phyloP scores from a whole-genome alignment of 2,329 filamentous ascomycete genomes.

The Domatiomyces globalis region DNA sequence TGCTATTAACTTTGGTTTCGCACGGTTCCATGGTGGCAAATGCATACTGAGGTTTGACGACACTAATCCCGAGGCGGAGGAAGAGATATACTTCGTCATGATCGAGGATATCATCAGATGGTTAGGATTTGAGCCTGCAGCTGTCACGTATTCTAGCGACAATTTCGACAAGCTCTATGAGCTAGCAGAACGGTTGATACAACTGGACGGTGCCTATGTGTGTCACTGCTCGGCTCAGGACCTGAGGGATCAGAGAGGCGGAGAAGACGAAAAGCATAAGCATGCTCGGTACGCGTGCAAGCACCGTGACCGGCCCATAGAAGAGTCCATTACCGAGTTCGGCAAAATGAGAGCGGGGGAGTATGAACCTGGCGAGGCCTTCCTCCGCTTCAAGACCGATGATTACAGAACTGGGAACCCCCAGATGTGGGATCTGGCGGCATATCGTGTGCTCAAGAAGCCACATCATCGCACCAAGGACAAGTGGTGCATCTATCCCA shows the following conservation, averaged over 20 bases:
- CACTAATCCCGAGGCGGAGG: conserved; percentile 86
- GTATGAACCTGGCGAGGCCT: conserved; percentile 71
- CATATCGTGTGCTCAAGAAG: conserved; percentile 67
- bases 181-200: conserved; percentile 71
- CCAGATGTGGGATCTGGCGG: conserved; percentile 91
- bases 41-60: conserved; percentile 77
- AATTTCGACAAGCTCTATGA: conserved; percentile 82
- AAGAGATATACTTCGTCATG: conserved; percentile 76
- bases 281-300: conserved; percentile 62
- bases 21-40: conserved; percentile 63
- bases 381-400: conserved; percentile 86
- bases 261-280: conserved; percentile 47
- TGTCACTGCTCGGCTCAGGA: conserved; percentile 68
- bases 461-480: conserved; percentile 64
- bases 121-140: conserved; percentile 68
- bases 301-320: conserved; percentile 60
- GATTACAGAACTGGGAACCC: conserved; percentile 70
- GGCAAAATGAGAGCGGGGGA: conserved; percentile 81
- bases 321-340: conserved; percentile 70
- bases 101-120: conserved; percentile 79
- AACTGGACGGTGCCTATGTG: conserved; percentile 57
- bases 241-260: conserved; percentile 76
- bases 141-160: conserved; percentile 77
- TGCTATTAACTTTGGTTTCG: conserved; percentile 91
- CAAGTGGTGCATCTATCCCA: conserved; percentile 87